A percentile compares a stretch with the other conserved stretches of the same genome.
phyloP scores from a whole-genome alignment of 441 rosid species.

The Croton setiger region DNA sequence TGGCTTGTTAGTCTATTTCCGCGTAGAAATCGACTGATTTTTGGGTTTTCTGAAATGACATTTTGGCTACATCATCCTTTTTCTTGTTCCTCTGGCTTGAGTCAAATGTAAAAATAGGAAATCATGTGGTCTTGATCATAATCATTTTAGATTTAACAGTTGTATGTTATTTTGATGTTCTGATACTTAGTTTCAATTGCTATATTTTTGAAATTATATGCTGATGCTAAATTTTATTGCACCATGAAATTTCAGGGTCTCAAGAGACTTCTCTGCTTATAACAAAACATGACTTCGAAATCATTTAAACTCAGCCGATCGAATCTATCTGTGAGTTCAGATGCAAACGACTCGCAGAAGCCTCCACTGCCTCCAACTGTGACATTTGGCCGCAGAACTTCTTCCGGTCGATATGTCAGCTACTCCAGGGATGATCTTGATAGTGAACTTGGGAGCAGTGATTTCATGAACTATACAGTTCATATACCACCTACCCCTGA shows the following conservation, averaged over 20 bases:
- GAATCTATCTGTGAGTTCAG: constrained; percentile 52
- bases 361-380: constrained; percentile 60
- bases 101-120: background rate
- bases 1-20: background rate
- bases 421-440: constrained; percentile 92
- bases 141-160: background rate
- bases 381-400: constrained; percentile 68
- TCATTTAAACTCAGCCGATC: constrained; percentile 57
- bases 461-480: constrained; percentile 72
- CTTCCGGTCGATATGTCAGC: constrained; percentile 80
- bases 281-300: constrained; percentile 55
- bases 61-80: background rate
- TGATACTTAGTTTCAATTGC: constrained; percentile 8
- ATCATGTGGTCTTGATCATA: background rate
- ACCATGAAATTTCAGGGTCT: constrained; percentile 41
- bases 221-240: constrained; percentile 19
- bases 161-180: background rate
- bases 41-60: background rate
- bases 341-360: constrained; percentile 49
- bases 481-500: constrained; percentile 92
- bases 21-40: constrained; percentile 1
- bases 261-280: constrained; percentile 17
- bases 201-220: constrained; percentile 6
- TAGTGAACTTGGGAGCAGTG: constrained; percentile 66
- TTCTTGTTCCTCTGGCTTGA: background rate